Evolutionary conservation across 148 eudicot species (phyloP).

Genomic region (Vaccinium myrtillus): DNA sequence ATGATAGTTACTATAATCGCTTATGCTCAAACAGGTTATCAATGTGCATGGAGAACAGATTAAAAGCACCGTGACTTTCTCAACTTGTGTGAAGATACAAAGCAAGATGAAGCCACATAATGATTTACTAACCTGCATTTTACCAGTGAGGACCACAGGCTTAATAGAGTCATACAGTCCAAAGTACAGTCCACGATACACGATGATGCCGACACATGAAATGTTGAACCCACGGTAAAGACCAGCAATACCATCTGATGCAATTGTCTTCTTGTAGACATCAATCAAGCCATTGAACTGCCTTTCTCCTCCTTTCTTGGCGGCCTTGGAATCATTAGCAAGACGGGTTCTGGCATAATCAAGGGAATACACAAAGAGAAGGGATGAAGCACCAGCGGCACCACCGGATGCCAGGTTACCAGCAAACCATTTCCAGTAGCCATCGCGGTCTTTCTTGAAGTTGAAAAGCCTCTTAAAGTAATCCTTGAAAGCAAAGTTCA

Average conservation of each 20-base stretch:
- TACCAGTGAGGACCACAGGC: conserved; percentile 66
- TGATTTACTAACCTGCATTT: conserved; percentile 46
- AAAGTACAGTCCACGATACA: conserved; percentile 81
- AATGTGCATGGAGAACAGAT: neutral
- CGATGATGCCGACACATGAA: conserved; percentile 67
- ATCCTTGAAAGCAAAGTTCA: conserved; percentile 76
- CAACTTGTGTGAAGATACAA: neutral
- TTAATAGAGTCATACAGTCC: conserved; percentile 72
- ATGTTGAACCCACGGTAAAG: conserved; percentile 80
- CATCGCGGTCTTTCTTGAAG: conserved; percentile 69
- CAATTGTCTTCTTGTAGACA: conserved; percentile 63
- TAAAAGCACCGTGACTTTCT: neutral
- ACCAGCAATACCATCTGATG: conserved; percentile 66
- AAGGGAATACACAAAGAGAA: conserved; percentile 59
- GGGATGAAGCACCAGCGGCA: conserved; percentile 68
- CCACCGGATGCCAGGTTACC: conserved; percentile 67
- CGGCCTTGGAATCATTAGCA: conserved; percentile 59
- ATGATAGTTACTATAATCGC: neutral
- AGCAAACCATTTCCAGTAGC: conserved; percentile 35
- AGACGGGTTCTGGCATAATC: conserved; percentile 72
- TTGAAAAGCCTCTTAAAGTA: conserved; percentile 70
- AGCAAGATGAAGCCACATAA: neutral
- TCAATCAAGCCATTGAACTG: conserved; percentile 69
- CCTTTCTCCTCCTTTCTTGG: conserved; percentile 65
- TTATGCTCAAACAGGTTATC: neutral